Conservation (phyloP, 192 early-diverging fungal species). For the Pecoramyces ruminantium region DNA sequence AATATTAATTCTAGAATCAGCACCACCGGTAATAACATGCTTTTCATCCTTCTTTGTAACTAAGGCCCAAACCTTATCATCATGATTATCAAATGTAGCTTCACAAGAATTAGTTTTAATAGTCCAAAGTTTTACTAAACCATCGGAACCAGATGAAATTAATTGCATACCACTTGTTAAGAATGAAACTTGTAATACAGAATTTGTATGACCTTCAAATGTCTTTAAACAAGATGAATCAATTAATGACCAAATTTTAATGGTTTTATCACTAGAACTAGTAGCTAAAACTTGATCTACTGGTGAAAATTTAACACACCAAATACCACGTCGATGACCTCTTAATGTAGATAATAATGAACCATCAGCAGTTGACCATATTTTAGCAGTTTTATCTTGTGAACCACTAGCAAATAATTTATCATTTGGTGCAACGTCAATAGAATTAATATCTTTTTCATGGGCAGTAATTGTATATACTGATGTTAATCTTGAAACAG, state of each 20-base stretch:
- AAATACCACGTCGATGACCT: slow-evolving; percentile 91
- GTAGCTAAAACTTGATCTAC: slow-evolving; percentile 87
- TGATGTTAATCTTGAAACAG: slow-evolving; percentile 28
- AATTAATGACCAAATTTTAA: slow-evolving; percentile 83
- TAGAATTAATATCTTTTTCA: slow-evolving; percentile 91
- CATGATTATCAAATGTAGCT: slow-evolving; percentile 79
- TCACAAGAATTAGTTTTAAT: slow-evolving; percentile 82
- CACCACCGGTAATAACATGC: slow-evolving; percentile 70
- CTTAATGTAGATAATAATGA: slow-evolving; percentile 57
- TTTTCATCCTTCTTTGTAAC: slow-evolving; percentile 43
- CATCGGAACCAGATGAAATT: slow-evolving; percentile 74
- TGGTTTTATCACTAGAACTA: slow-evolving; percentile 78
- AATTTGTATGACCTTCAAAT: slow-evolving; percentile 95
- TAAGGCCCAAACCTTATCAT: slow-evolving; percentile 83
- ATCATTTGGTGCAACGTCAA: slow-evolving; percentile 81
- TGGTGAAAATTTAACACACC: slow-evolving; percentile 86
- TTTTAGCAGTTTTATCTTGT: slow-evolving; percentile 86
- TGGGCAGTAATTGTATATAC: slow-evolving; percentile 85
- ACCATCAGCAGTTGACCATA: slow-evolving; percentile 77
- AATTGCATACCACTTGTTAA: slow-evolving; percentile 76
- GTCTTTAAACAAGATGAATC: slow-evolving; percentile 84
- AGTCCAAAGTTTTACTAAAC: slow-evolving; percentile 92
- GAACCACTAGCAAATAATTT: slow-evolving; percentile 81
- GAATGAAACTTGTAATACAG: slow-evolving; percentile 73
- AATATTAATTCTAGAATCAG: slow-evolving; percentile 74